Conservation (phyloP, 2,329 filamentous ascomycete species). For the Tolypocladium album region DNA sequence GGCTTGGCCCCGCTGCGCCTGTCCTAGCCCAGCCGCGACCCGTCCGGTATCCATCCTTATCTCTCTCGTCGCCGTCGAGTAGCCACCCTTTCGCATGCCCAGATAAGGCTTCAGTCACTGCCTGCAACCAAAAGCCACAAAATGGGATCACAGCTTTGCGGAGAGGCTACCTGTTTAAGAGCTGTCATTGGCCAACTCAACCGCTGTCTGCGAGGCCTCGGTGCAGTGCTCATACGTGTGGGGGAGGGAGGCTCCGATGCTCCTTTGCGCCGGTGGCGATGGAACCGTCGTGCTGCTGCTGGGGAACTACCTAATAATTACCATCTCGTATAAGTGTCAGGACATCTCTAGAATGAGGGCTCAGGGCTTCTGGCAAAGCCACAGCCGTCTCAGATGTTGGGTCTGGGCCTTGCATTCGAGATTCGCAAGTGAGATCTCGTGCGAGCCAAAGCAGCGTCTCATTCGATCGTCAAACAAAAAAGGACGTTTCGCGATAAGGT, state of each 20-base stretch:
- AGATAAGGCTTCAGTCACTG: background rate
- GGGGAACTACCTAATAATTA: background rate
- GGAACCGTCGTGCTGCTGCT: background rate
- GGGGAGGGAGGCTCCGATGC: background rate
- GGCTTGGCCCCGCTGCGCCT: background rate
- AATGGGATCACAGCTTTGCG: background rate
- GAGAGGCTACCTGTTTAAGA: background rate
- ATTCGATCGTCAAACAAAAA: background rate
- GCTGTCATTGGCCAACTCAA: background rate
- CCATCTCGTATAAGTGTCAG: background rate
- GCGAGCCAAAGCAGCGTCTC: background rate
- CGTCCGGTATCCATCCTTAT: background rate
- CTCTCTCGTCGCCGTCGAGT: background rate
- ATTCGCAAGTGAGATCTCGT: background rate
- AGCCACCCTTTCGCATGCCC: background rate
- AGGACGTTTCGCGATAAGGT: no score
- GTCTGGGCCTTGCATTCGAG: background rate
- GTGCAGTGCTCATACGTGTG: background rate
- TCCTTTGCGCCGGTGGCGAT: background rate
- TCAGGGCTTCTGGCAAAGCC: background rate
- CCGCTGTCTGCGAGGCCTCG: background rate
- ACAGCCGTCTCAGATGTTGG: background rate
- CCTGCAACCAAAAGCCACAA: background rate
- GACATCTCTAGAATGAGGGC: background rate
- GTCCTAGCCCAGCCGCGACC: background rate